phyloP scores from a whole-genome alignment of 192 early-diverging fungal genomes.

The Geosiphon pyriformis region DNA sequence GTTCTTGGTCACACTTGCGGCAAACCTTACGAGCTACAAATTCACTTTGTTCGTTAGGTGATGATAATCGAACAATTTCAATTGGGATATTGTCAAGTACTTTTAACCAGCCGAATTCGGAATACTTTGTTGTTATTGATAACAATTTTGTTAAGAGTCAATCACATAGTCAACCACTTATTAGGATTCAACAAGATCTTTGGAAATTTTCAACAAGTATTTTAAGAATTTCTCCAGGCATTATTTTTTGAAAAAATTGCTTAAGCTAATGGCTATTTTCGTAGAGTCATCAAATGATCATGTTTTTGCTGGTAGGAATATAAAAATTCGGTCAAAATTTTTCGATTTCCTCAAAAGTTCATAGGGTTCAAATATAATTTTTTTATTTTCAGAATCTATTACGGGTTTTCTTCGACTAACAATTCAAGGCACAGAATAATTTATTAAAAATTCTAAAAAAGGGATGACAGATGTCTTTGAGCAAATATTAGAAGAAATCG shows the following conservation, averaged over 20 bases:
- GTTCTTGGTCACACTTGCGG: background rate
- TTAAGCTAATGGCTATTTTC: too few relatives aligned
- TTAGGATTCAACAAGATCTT: too few relatives aligned
- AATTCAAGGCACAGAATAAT: background rate
- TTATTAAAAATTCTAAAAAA: background rate
- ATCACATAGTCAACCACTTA: too few relatives aligned
- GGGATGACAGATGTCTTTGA: background rate
- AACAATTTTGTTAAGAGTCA: too few relatives aligned
- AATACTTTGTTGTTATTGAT: background rate
- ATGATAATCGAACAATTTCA: background rate
- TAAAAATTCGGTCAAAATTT: too few relatives aligned
- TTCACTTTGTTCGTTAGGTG: background rate
- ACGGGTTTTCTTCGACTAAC: background rate
- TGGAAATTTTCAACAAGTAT: too few relatives aligned
- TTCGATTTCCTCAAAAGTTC: too few relatives aligned
- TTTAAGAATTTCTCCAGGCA: too few relatives aligned
- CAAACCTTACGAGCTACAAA: background rate
- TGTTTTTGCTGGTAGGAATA: too few relatives aligned
- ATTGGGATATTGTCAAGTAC: background rate
- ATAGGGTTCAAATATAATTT: too few relatives aligned
- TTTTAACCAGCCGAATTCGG: background rate
- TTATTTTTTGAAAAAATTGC: too few relatives aligned
- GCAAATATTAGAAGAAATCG: background rate
- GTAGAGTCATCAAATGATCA: too few relatives aligned
- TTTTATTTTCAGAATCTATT: background rate